Evolutionary conservation across 2,329 filamentous ascomycete species (phyloP).

Genomic region (Sclerotinia subarctica): DNA sequence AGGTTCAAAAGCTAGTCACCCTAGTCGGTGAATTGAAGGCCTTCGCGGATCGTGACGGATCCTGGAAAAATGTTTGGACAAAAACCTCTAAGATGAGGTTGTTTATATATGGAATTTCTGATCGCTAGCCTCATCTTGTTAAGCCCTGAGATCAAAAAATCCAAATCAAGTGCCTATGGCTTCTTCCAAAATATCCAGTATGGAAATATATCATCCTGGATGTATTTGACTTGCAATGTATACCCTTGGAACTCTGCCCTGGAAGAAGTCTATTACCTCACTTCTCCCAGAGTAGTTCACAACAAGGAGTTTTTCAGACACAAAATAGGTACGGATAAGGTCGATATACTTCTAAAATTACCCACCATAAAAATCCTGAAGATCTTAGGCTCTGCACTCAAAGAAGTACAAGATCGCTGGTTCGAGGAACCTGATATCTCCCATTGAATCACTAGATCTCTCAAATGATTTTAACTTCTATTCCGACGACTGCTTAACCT

Average conservation of each 20-base stretch:
- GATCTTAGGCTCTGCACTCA: background rate
- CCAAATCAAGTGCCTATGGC: background rate
- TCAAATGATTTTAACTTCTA: background rate
- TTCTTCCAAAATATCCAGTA: rapidly evolving
- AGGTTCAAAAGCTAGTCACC: background rate
- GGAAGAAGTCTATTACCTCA: background rate
- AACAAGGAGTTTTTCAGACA: rapidly evolving
- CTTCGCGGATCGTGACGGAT: background rate
- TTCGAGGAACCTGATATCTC: rapidly evolving
- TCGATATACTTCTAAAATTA: background rate
- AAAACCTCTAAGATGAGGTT: background rate
- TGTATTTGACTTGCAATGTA: background rate
- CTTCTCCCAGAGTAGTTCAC: no score
- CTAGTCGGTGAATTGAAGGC: background rate
- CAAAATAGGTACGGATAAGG: rapidly evolving
- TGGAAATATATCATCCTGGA: rapidly evolving
- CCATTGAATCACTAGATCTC: background rate
- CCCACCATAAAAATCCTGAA: background rate
- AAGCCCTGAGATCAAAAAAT: background rate
- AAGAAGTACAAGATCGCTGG: rapidly evolving
- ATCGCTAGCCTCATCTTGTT: background rate
- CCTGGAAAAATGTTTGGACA: background rate
- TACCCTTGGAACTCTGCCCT: background rate
- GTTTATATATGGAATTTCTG: background rate
- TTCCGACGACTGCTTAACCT: rapidly evolving